These are phyloP conservation scores for Mycena latifolia DNA, from an alignment of 768 basidiomycete genomes.

Conservation along the genomic window DNA sequence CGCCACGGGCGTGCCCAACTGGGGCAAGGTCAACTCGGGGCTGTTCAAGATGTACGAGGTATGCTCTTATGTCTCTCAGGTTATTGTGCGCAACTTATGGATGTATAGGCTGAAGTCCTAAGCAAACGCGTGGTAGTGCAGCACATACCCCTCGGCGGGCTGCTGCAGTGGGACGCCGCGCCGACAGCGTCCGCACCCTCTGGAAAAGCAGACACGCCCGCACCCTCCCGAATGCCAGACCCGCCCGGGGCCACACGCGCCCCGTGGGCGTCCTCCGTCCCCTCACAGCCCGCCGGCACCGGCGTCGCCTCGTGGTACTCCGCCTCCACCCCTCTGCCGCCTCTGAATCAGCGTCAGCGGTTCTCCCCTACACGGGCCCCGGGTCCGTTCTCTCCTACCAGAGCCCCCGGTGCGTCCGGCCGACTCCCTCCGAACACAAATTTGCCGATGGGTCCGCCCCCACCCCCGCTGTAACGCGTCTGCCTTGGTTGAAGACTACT, in stretches of 20 bases:
- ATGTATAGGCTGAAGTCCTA: constrained; percentile 83
- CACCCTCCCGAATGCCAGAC: neutral
- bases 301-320: constrained; percentile 28
- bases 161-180: constrained; percentile 74
- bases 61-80: constrained; percentile 37
- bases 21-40: constrained; percentile 92
- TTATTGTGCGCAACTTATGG: neutral
- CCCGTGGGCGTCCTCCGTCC: constrained; percentile 20
- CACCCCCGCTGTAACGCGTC: neutral
- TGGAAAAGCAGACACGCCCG: neutral
- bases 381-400: neutral
- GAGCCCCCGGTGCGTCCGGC: neutral
- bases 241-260: constrained; percentile 26
- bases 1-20: constrained; percentile 88
- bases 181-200: neutral
- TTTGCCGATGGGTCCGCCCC: constrained; percentile 3
- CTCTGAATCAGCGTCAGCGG: neutral
- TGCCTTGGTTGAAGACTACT: too few species aligned
- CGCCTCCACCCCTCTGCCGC: constrained; percentile 2
- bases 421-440: neutral
- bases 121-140: constrained; percentile 97
- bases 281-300: neutral
- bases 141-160: constrained; percentile 88
- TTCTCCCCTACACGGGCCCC: too few species aligned
- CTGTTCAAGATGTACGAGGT: constrained; percentile 96